A percentile compares a stretch with the other conserved stretches of the same genome.
These are phyloP conservation scores for Zasmidium citrigriseum DNA, from an alignment of 2,329 filamentous ascomycete species.

Conservation along the genomic window DNA sequence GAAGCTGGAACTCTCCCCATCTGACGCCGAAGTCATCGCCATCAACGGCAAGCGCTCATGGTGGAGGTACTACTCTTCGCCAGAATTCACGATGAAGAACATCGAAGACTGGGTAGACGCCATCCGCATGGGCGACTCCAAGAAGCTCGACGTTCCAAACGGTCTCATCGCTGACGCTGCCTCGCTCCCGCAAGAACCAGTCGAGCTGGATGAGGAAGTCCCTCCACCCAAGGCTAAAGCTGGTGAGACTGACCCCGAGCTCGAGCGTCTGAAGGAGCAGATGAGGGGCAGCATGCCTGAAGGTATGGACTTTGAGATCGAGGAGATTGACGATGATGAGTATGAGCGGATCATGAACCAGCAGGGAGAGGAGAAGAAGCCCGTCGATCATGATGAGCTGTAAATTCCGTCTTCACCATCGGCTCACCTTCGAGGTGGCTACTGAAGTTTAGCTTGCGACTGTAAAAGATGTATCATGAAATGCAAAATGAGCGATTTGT, in stretches of 20 bases:
- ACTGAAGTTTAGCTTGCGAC: not conserved
- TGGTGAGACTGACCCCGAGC: slow-evolving; percentile 10
- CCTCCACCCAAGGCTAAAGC: slow-evolving; percentile 14
- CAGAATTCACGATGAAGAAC: slow-evolving; percentile 56
- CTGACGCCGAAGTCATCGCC: slow-evolving; percentile 71
- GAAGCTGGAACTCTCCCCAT: slow-evolving; percentile 61
- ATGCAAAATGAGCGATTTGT: no score
- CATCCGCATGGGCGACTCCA: slow-evolving; percentile 85
- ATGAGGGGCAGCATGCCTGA: slow-evolving; percentile 32
- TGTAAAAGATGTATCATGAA: not conserved
- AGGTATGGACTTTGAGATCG: slow-evolving; percentile 35
- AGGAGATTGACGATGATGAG: slow-evolving; percentile 37
- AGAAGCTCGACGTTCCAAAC: slow-evolving; percentile 70
- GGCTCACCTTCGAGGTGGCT: not conserved
- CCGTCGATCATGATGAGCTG: slow-evolving; percentile 32
- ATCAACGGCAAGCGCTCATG: slow-evolving; percentile 83
- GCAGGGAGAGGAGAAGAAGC: slow-evolving; percentile 9
- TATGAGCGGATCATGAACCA: slow-evolving; percentile 35
- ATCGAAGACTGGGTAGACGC: slow-evolving; percentile 87
- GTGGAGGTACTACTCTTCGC: slow-evolving; percentile 71
- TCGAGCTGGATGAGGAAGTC: slow-evolving; percentile 22
- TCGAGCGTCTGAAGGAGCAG: slow-evolving; percentile 24
- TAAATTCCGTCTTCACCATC: no score
- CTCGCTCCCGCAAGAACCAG: slow-evolving; percentile 27
- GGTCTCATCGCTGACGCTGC: slow-evolving; percentile 37